Base-by-base conservation (phyloP, 768 basidiomycete genomes). In the Candolleomyces efflorescens region DNA sequence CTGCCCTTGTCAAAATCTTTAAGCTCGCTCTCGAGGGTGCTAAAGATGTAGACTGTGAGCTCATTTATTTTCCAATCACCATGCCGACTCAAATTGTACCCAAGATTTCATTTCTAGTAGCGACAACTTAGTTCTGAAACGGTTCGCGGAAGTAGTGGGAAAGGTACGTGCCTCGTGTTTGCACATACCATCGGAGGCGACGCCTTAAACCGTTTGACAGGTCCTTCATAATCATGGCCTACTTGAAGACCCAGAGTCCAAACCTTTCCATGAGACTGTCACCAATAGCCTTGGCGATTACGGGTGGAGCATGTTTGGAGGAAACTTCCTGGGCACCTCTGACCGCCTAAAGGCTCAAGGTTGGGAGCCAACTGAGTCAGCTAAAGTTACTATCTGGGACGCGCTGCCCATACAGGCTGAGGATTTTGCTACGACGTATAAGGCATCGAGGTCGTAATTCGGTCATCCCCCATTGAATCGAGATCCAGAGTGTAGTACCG, bases 381-480 rank as follows among this genome's bases (percentile, higher is more conserved):
- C 87, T 61, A 73, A 71, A 27, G 67, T 76, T 60, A 79, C 90
- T 58, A 68, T 75, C 45, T 66, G 75, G 49, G 73, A 73, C 1
- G 66, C 67, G 17, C 79, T 81, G 52, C 90, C 85, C 86, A 71
- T 70, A 7, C 75, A 76, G 38, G 74, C 84, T 27, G 75, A 68
- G 63, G 75, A 74, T 53, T 63, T 81, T 0, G 70, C 78, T 3
- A 73, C 70, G 62, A 32, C 32, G 32, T 32, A 32, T 11, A 32
- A 32, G 32, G 32, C 32, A 32, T 32, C 32, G 32, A 32, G 32
- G 32, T 7, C 32, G 32, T 5, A 32, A 11, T 32, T 7, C n/a
- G n/a, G n/a, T n/a, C n/a, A n/a, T n/a, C n/a, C n/a, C n/a, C n/a
- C n/a, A n/a, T n/a, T n/a, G n/a, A n/a, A n/a, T n/a, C n/a, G n/a